Base-by-base conservation (phyloP, 2,329 filamentous ascomycete species). In the Cladosporium sp. region DNA sequence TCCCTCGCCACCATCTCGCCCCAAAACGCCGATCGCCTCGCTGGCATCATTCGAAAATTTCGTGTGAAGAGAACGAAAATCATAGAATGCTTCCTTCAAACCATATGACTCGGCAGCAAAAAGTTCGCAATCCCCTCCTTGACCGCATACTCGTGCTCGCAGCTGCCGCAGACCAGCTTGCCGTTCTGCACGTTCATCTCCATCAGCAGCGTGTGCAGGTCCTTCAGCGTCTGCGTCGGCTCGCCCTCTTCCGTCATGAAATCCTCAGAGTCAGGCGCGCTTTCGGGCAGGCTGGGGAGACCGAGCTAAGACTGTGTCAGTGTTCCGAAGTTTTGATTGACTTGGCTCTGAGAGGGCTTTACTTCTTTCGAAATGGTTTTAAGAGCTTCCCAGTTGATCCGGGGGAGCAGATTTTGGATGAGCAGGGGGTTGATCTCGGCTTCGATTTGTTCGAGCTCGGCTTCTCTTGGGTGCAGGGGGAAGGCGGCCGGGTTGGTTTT, bases 71-170 rank as follows among this genome's bases (percentile, higher is more conserved):
- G 22, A 28, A 7, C 22, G 7, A 28, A 34, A 49, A 16, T 10
- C 13, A 6, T n/a, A n/a, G 9, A 41, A 19, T 9, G 16, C 13
- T 18, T 10, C 22, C 16, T 54, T 75, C 67, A 81, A 33, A 91
- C 93, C 70, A 98, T 73, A 75, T 98, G 93, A 64, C 87, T 93
- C 10, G 93, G 93, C 61, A 98, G 73, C 67, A 98, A 73, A 66
- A 98, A 98, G 71, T 97, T 97, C 55, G 90, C 89, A 69, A 97
- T 95, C 4, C 93, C 93, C 72, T 98, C 92, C 68, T 93, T 91
- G 58, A 98, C 85, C 54, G 84, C 84, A 71, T 97, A 98, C 75
- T 95, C 89, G 68, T 97, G 92, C 44, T 87, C 89, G 68, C 93
- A 98, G 70, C 87, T 87, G 44, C 82, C 90, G 69, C 93, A 98